Percentiles rank a stretch among this genome's conserved stretches.
Conservation (phyloP, 768 basidiomycete genomes). For the Boletus rubroflammeus region DNA sequence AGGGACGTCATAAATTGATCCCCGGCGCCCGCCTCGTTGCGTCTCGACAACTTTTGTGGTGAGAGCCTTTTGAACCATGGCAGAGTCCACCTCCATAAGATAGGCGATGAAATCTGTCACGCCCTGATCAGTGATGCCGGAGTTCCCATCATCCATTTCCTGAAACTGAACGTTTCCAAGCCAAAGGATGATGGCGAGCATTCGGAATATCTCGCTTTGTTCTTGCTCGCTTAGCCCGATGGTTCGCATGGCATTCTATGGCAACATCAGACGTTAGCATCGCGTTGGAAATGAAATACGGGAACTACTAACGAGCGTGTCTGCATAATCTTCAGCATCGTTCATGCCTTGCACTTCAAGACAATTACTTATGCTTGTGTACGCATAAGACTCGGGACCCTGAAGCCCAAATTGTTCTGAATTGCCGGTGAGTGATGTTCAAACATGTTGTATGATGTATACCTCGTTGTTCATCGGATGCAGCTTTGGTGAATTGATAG, state of each 20-base stretch:
- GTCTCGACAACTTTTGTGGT: constrained; percentile 89
- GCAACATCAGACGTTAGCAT: background rate
- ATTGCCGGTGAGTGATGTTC: constrained; percentile 14
- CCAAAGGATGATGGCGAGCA: constrained; percentile 91
- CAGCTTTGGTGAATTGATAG: constrained; percentile 98
- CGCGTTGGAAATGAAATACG: background rate
- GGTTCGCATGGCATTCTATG: constrained; percentile 85
- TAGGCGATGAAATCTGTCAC: constrained; percentile 97
- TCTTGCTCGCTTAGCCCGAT: constrained; percentile 85
- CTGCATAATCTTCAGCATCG: constrained; percentile 80
- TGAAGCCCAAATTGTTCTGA: constrained; percentile 92
- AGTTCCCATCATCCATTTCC: constrained; percentile 88
- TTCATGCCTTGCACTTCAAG: constrained; percentile 88
- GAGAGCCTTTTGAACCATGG: constrained; percentile 81
- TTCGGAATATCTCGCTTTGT: constrained; percentile 89
- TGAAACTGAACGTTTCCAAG: constrained; percentile 91
- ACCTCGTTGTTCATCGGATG: constrained; percentile 87
- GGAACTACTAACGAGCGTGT: constrained; percentile 69
- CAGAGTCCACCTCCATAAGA: constrained; percentile 82
- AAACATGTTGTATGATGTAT: constrained; percentile 15
- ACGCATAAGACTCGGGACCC: constrained; percentile 93
- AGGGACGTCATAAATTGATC: constrained; percentile 96
- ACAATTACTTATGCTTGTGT: constrained; percentile 90
- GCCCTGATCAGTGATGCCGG: constrained; percentile 70
- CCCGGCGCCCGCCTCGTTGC: constrained; percentile 84